Base-by-base conservation (phyloP, 108 stramenopile species). In the Parmales sp. region DNA sequence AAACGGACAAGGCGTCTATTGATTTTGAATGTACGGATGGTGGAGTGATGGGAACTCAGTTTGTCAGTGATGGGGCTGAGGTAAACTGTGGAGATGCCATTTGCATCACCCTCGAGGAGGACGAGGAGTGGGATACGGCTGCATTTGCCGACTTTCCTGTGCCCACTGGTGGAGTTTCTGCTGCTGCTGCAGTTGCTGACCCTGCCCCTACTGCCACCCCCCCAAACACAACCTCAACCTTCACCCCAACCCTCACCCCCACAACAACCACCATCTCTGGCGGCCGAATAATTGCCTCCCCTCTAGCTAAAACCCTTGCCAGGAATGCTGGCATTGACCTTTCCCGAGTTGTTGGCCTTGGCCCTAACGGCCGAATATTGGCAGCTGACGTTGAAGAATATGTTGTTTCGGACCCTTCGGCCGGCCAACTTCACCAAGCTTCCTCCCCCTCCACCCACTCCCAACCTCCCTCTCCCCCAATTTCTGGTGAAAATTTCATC, bases 21-120 rank as follows among this genome's bases (percentile, higher is more conserved):
- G 89, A 94, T 45, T 99, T 93, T 80, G 98, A 98, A 69, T 86
- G 89, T 3, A 94, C 96, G 71, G 98, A 99, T 73, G 96, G 97
- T 51, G 95, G 95, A 5, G 78, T 94, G 31, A 63, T 98, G 16
- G 98, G 96, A 23, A 98, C 94, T 78, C 90, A 95, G 64, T 80
- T 99, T 51, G 84, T 82, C 6, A 70, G 73, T 28, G 78, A 76
- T 25, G 88, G 88, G 9, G 78, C 73, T 1, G 94, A 95, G 73
- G 80, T 97, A 66, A 65, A 73, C 0, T 80, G 91, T 73, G 98
- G 98, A 31, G 76, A 81, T n/a, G 92, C 94, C 11, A 92, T 97
- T 49, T 78, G 87, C 66, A 85, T 99, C 26, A 82, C 88, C 43
- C 94, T 95, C 8, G 95, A 97, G 63, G 91, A 93, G 54, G 64